Evolutionary conservation across 176 grass and related monocot species (phyloP), one percentile per base, ranked within the genome.

Genomic region (Elaeis guineensis): DNA sequence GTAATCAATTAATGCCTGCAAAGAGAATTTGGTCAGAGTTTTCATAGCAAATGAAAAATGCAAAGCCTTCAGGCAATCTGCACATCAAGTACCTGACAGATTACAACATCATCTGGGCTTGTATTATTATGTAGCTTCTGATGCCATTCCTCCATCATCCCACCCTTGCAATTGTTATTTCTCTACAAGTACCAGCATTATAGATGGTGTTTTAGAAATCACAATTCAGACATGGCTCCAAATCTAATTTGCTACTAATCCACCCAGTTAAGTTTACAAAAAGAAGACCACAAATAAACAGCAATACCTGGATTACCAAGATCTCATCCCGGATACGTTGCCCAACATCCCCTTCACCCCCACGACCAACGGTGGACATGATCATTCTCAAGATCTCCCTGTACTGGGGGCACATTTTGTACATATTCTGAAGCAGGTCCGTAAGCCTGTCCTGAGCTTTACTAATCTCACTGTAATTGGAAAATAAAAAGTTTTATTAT

Each of bases 241-340:
- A 44, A 44, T 44, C 35, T 44, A 44, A 44, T 44, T 44, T 44
- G 35, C 35, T 44, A 44, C n/a, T n/a, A 18, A 25, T 28, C 17
- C 1, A 60, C 16, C 25, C 26, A 11, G 5, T 29, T 26, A 61
- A 61, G 14, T 19, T 61, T 17, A 61, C 32, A 61, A 35, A 32
- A 59, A 77, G 35, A 53, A 28, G 16, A 12, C 35, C 35, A 44
- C 35, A 44, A 44, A 44, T 14, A 44, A 44, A 44, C 35, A 44
- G 35, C 9, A 72, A 17, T 67, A 91, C 93, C 81, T 98, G 93
- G 73, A 98, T 83, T 69, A 98, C 93, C 88, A 98, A 89, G 71
- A 98, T 98, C 79, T 98, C 93, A 75, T 98, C 93, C 69, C 93
- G 87, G 70, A 98, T 98, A 59, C 93, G 87, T 78, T 98, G 93